Percentiles rank a stretch among this genome's conserved stretches.
phyloP scores from a whole-genome alignment of 208 protist genomes.

The Acanthamoeba pearcei region DNA sequence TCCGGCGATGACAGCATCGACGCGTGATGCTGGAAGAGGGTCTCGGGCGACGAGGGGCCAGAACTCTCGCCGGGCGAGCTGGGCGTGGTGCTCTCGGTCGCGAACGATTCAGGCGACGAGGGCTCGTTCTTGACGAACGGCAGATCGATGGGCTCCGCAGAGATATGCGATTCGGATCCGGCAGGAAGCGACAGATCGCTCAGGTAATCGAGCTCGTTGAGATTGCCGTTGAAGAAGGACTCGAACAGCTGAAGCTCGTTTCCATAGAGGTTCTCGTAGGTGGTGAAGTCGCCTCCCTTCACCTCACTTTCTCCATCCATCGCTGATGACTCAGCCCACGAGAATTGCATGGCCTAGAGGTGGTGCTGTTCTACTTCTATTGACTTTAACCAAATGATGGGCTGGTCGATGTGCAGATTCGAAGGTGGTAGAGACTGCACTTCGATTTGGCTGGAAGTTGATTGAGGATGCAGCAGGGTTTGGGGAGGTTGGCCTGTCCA shows the following conservation, averaged over 20 bases:
- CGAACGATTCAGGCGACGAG: background rate
- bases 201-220: slow-evolving; percentile 53
- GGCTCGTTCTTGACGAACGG: slow-evolving; percentile 38
- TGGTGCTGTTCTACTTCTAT: background rate
- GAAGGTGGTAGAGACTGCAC: too few relatives aligned
- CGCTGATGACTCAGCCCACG: slow-evolving; percentile 4
- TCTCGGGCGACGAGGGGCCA: slow-evolving; percentile 27
- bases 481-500: too few relatives aligned
- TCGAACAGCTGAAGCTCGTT: slow-evolving; percentile 28
- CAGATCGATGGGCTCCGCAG: background rate
- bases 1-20: background rate
- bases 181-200: slow-evolving; percentile 4
- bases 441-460: too few relatives aligned
- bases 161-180: background rate
- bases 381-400: too few relatives aligned
- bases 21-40: background rate
- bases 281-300: background rate
- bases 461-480: too few relatives aligned
- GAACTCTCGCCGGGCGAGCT: slow-evolving; percentile 45
- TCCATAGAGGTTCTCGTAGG: slow-evolving; percentile 30
- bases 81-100: background rate
- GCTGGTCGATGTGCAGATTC: too few relatives aligned
- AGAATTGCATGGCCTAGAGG: background rate
- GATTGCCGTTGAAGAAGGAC: slow-evolving; percentile 56
- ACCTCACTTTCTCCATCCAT: background rate